Evolutionary conservation across 2,329 filamentous ascomycete species (phyloP).

Genomic region (Aspergillus flavus): DNA sequence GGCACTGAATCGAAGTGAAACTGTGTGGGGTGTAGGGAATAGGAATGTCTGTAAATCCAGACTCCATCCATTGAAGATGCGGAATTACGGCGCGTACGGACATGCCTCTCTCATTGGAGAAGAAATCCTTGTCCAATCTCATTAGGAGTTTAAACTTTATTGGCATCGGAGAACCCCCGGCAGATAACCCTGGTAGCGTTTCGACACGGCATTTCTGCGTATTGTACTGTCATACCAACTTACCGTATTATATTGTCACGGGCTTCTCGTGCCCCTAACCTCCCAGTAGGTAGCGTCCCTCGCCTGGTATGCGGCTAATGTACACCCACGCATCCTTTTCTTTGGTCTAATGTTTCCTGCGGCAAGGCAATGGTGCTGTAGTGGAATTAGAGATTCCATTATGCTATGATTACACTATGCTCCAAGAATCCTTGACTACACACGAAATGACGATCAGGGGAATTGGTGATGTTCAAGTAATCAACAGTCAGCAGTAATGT

Average conservation of each 20-base stretch:
- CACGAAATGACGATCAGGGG: slow-evolving; percentile 5
- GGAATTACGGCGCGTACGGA: background rate
- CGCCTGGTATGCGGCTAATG: too few relatives aligned
- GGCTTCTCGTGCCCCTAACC: too few relatives aligned
- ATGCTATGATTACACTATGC: background rate
- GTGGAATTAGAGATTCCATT: background rate
- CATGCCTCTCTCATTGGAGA: background rate
- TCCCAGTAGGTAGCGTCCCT: too few relatives aligned
- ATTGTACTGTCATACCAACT: background rate
- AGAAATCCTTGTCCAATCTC: background rate
- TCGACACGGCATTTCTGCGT: background rate
- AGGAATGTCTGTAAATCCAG: background rate
- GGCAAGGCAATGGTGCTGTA: background rate
- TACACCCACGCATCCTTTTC: too few relatives aligned
- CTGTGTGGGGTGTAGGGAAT: background rate
- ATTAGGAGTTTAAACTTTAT: background rate
- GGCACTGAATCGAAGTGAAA: background rate
- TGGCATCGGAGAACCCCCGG: background rate
- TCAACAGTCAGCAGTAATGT: slow-evolving; percentile 14
- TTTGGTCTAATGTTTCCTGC: too few relatives aligned
- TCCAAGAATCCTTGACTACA: background rate
- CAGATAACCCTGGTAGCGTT: background rate
- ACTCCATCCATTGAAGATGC: background rate
- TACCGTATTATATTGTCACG: too few relatives aligned
- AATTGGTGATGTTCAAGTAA: slow-evolving; percentile 19